Conservation (phyloP, 2,329 filamentous ascomycete genomes). For the Phialemoniopsis sp. region DNA sequence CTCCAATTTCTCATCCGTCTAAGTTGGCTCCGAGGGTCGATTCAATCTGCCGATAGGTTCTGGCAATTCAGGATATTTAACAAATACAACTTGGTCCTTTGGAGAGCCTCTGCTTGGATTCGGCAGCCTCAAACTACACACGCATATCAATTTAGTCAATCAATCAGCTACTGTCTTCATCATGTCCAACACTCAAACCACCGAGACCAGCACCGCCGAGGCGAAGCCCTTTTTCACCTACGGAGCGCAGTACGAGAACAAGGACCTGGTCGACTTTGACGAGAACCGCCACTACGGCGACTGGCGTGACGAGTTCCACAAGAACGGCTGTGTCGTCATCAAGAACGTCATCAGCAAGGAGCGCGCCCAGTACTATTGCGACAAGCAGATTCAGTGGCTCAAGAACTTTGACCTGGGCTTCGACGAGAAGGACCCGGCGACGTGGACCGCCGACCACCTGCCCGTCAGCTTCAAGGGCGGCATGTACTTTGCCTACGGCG, state of each 20-base stretch:
- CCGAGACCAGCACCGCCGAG: too few species aligned
- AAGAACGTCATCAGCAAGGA: slow-evolving; percentile 31
- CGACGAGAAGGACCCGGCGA: slow-evolving; percentile 20
- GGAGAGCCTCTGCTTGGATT: too few species aligned
- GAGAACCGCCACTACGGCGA: slow-evolving; percentile 25
- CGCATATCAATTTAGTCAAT: too few species aligned
- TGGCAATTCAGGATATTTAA: too few species aligned
- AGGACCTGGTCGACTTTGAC: slow-evolving; percentile 9
- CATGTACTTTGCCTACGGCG: slow-evolving; percentile 1
- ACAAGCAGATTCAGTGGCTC: slow-evolving; percentile 25
- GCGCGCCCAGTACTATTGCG: slow-evolving; percentile 29
- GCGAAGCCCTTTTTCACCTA: too few species aligned
- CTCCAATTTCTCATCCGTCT: too few species aligned
- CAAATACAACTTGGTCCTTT: too few species aligned
- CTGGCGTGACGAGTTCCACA: slow-evolving; percentile 38
- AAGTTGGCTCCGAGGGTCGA: too few species aligned
- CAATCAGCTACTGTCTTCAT: too few species aligned
- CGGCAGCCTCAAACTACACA: too few species aligned
- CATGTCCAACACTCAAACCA: too few species aligned
- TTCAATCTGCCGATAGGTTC: too few species aligned
- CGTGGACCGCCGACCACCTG: slow-evolving; percentile 37
- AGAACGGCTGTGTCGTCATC: slow-evolving; percentile 32
- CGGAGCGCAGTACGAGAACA: slow-evolving; percentile 4
- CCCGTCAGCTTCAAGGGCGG: slow-evolving; percentile 37
- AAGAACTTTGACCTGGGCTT: not conserved